Base-by-base conservation (phyloP, 1,139 yeast genomes). In the Wickerhamomyces sp. region DNA sequence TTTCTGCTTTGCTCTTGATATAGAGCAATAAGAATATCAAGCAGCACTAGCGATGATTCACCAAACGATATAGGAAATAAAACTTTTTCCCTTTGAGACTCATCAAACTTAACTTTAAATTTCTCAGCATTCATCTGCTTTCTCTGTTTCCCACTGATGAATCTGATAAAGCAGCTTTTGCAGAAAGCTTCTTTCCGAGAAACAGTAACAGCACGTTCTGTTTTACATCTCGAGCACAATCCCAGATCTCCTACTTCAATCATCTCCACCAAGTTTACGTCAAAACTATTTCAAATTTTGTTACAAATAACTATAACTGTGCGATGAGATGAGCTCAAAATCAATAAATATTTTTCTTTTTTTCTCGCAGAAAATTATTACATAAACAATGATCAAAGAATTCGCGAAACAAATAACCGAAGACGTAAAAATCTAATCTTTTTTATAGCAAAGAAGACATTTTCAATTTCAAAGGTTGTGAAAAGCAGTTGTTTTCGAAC, bases 131-230 rank as follows among this genome's bases (percentile, higher is more conserved):
- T 67, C 87, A 90, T 79, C 55, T 74, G 83, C 55, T 82, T 84
- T 46, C 96, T 70, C 60, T 86, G 90, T 57, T 88, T 89, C 21
- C 88, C 81, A 45, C 84, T 71, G 28, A 89, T 69, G 52, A 87
- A 89, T 44, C 81, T 68, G 22, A 74, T 58, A 51, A 87, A 89
- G 59, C 97, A 90, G 5, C 36, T 12, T 26, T 68, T 58, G 60
- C 96, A 87, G 46, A 84, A 83, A 9, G 65, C 59, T 55, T 88
- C 96, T 49, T 82, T 83, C 47, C 96, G 65, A 3, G 90, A 74
- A 0, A 67, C 55, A 7, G 81, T 59, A 3, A 66, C 67, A 1
- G 86, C 76, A 0, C 49, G 48, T 4, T 59, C 65, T 1, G 57
- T 56, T 30, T 73, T 70, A 59, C 95, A 87, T 47, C 92, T 65